Conservation (phyloP, 179 eudicot genomes). For the Corrigiola litoralis region DNA sequence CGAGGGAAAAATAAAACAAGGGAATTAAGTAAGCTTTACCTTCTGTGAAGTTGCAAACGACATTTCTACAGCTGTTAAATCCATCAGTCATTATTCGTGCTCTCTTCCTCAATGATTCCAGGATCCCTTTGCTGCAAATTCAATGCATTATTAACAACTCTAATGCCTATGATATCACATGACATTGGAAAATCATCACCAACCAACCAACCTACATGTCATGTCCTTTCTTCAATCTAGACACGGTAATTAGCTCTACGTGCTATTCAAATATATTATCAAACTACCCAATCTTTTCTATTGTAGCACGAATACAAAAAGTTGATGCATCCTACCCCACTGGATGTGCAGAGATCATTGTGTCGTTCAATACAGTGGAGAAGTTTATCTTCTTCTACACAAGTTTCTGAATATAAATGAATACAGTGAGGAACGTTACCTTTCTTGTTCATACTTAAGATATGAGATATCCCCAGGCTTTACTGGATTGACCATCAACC, state of each 20-base stretch:
- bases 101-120: conserved; percentile 82
- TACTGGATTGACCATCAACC: conserved; percentile 90
- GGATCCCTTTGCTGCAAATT: conserved; percentile 79
- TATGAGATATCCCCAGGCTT: conserved; percentile 92
- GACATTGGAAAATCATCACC: background rate
- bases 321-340: too few species aligned
- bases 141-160: background rate
- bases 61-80: conserved; percentile 95
- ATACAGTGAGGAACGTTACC: conserved; percentile 34
- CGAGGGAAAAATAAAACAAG: background rate
- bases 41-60: conserved; percentile 93
- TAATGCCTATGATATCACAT: background rate
- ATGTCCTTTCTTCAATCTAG: background rate
- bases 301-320: background rate
- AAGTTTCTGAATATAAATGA: background rate
- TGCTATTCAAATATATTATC: too few species aligned
- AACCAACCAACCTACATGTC: background rate
- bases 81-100: conserved; percentile 97
- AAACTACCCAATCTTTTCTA: background rate
- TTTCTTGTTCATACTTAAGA: conserved; percentile 63
- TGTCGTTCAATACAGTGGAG: background rate
- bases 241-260: too few species aligned
- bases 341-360: conserved; percentile 1
- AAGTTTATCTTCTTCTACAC: background rate
- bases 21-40: conserved; percentile 32